Conservation (phyloP, 495 filamentous ascomycete species). For the Xylaria telfairii region DNA sequence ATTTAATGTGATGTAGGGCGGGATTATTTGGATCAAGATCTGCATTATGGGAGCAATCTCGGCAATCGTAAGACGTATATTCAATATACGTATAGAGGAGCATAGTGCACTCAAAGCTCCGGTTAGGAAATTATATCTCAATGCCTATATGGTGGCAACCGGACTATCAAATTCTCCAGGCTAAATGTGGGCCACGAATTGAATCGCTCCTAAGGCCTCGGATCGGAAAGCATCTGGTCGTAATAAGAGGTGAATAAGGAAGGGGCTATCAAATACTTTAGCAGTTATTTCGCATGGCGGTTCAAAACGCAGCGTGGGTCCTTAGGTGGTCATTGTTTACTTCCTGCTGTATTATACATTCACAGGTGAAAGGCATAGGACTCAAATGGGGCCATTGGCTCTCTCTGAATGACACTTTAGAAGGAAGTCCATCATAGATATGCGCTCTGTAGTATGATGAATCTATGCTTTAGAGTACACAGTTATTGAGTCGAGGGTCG, state of each 20-base stretch:
- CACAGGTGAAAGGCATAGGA: no score
- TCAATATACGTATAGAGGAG: neutral
- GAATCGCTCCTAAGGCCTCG: no score
- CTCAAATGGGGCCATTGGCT: no score
- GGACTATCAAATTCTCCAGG: neutral
- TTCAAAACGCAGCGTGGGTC: neutral
- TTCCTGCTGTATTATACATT: neutral
- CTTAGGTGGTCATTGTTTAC: neutral
- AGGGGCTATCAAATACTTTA: no score
- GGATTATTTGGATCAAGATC: constrained; percentile 1
- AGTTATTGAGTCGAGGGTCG: no score
- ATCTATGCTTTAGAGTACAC: no score
- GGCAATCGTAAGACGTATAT: constrained; percentile 5
- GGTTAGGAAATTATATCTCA: neutral
- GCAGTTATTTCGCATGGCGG: neutral
- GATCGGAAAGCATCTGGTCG: neutral
- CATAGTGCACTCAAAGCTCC: neutral
- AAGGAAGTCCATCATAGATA: neutral
- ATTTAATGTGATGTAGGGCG: neutral
- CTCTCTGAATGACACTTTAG: neutral
- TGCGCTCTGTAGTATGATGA: neutral
- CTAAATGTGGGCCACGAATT: constrained; percentile 13
- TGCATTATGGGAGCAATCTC: neutral
- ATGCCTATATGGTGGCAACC: neutral
- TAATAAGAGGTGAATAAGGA: neutral